Base-by-base conservation (phyloP, 805 yeast species). In the Ogataea zsoltii region DNA sequence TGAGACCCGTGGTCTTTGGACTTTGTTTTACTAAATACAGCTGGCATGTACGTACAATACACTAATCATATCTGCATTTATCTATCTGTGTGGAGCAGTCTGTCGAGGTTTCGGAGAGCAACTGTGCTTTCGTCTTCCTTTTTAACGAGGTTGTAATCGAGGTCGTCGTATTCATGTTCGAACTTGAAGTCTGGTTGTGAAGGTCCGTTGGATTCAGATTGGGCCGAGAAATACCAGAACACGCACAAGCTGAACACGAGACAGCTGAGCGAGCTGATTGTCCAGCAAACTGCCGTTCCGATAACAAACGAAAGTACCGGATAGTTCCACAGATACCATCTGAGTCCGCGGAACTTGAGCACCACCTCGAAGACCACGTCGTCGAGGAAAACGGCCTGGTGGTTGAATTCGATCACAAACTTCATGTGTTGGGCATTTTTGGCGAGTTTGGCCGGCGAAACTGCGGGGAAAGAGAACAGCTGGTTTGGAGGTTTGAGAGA, bases 201-300 rank as follows among this genome's bases (percentile, higher is more conserved):
- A n/a, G 28, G 11, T 7, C 28, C 28, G 28, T 25, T 11, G 28
- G 11, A 11, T n/a, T 11, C 31, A 13, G 5, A 6, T 6, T 28
- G 14, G 32, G 10, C 32, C 16, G 39, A 31, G 31, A 48, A 48
- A 28, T 46, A 54, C 57, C 64, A 61, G 44, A 67, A 55, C 3
- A 53, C 14, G 7, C 61, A 25, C 13, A 64, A 51, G n/a, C 50
- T 53, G 26, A 66, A 58, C 2, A 58, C 15, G 9, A 67, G n/a
- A 45, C 70, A 68, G n/a, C 61, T 42, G 2, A 50, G 25, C 5
- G 70, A 58, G 42, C 71, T 63, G 14, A 66, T 42, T 1, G 47
- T 17, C 75, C 77, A 74, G 49, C 72, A 72, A 3, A 64, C 9
- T 0, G 51, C 42, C 4, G 68, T 68, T 3, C 78, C 79, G 18